A percentile compares a stretch with the other conserved stretches of the same genome.
Evolutionary conservation across 768 basidiomycete species (phyloP).

Genomic region (Podaxis rugospora): DNA sequence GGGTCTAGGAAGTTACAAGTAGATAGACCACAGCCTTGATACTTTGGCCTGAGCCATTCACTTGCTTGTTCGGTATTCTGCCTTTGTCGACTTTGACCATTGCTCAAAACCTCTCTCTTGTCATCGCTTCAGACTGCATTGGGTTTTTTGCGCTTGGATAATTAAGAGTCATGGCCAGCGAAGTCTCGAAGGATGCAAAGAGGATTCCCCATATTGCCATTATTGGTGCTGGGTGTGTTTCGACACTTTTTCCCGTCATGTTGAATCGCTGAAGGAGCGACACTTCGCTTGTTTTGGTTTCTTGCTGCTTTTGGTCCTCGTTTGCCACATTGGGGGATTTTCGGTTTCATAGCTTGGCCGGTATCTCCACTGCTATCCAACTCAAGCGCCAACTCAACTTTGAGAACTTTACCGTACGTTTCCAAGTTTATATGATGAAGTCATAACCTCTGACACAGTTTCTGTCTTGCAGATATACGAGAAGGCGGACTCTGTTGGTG

Average conservation of each 20-base stretch:
- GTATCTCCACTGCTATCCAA: constrained; percentile 44
- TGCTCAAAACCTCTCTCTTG: neutral
- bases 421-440: neutral
- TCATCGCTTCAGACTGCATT: neutral
- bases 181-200: constrained; percentile 17
- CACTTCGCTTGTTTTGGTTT: neutral
- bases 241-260: neutral
- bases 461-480: constrained; percentile 41
- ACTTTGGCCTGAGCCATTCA: neutral
- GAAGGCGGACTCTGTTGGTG: constrained; percentile 41
- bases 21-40: neutral
- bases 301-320: neutral
- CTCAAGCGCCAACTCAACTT: constrained; percentile 39
- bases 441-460: neutral
- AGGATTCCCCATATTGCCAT: constrained; percentile 36
- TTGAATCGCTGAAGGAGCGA: neutral
- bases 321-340: neutral
- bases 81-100: neutral
- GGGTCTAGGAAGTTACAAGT: no score
- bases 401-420: constrained; percentile 44
- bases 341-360: constrained; percentile 31
- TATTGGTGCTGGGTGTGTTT: constrained; percentile 45
- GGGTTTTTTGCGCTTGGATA: neutral
- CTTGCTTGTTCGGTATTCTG: neutral
- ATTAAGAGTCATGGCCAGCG: constrained; percentile 11